phyloP scores from a whole-genome alignment of 192 early-diverging fungal genomes.

The Backusella liffmaniae region DNA sequence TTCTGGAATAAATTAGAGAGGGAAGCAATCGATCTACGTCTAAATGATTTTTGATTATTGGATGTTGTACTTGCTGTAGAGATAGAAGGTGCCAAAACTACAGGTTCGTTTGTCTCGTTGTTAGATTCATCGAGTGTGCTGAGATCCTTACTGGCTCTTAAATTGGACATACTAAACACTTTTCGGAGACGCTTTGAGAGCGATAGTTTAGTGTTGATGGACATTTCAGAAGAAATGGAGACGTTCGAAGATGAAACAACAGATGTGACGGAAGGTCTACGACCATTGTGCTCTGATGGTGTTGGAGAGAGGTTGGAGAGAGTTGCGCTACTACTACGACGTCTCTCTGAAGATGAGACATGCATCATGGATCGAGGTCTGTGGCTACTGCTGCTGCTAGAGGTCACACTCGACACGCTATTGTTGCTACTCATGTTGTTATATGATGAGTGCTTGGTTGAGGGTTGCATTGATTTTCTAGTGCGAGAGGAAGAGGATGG shows the following conservation, averaged over 20 bases:
- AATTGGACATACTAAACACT: conserved; percentile 35
- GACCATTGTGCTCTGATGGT: background rate
- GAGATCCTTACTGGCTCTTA: background rate
- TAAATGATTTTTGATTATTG: background rate
- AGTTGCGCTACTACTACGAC: background rate
- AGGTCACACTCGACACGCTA: background rate
- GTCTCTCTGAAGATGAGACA: background rate
- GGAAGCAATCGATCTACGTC: conserved; percentile 21
- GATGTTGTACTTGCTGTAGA: background rate
- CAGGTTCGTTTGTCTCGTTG: background rate
- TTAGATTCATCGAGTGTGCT: background rate
- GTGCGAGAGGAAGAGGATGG: background rate
- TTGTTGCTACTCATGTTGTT: background rate
- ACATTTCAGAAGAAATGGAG: conserved; percentile 27
- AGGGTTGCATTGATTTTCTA: background rate
- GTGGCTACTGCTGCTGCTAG: background rate
- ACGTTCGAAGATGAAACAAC: background rate
- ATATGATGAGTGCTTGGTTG: background rate
- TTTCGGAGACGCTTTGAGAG: conserved; percentile 28
- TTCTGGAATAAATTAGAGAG: conserved; percentile 26
- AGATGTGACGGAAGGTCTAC: conserved; percentile 13
- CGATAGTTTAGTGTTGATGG: conserved; percentile 26
- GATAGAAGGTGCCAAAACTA: background rate
- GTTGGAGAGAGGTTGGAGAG: background rate
- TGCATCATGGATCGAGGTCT: background rate